Conservation (phyloP, 1,284 basidiomycete genomes). For the Veloboletus limbatus region DNA sequence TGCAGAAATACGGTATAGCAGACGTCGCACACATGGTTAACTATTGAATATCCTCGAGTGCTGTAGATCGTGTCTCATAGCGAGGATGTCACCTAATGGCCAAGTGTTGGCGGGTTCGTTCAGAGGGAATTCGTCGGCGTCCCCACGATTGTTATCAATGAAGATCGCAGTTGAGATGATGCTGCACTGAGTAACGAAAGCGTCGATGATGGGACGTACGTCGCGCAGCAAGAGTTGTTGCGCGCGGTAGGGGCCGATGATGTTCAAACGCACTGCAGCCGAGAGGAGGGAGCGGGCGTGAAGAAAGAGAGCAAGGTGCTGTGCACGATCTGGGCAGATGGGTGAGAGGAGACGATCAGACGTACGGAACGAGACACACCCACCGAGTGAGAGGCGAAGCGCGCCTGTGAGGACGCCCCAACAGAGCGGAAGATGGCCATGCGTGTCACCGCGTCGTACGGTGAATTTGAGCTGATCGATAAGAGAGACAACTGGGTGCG, state of each 20-base stretch:
- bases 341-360: background rate
- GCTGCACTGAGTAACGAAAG: constrained; percentile 45
- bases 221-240: constrained; percentile 84
- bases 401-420: constrained; percentile 85
- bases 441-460: constrained; percentile 61
- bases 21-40: constrained; percentile 29
- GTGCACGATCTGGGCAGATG: constrained; percentile 55
- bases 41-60: constrained; percentile 97
- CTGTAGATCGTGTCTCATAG: constrained; percentile 87
- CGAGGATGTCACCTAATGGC: constrained; percentile 94
- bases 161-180: constrained; percentile 43
- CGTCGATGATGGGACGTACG: constrained; percentile 62
- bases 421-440: constrained; percentile 86
- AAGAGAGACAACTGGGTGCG: constrained; percentile 35
- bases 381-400: constrained; percentile 75
- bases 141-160: constrained; percentile 9
- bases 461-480: constrained; percentile 66
- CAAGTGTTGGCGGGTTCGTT: constrained; percentile 84
- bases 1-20: background rate
- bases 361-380: constrained; percentile 28
- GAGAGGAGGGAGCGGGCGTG: constrained; percentile 89
- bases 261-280: constrained; percentile 88
- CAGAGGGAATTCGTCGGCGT: constrained; percentile 37
- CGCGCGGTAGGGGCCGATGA: constrained; percentile 89
- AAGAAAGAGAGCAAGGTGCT: constrained; percentile 89